Conservation (phyloP, 495 filamentous ascomycete species). For the Penicillium verhagenii region DNA sequence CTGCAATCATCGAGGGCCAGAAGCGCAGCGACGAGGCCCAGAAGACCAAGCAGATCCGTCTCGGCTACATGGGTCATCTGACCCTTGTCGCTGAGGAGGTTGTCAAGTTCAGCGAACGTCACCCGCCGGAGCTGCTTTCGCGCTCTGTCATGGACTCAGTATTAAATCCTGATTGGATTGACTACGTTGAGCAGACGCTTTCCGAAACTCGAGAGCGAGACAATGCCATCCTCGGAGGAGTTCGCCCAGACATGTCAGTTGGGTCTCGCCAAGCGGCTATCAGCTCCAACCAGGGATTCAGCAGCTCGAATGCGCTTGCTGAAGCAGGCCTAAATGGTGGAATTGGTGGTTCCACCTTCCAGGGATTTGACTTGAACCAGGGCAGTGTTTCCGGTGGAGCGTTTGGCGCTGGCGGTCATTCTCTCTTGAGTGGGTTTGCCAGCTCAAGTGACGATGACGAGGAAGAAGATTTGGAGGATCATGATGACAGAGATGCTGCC, state of each 20-base stretch:
- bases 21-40: slow-evolving; percentile 81
- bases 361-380: slow-evolving; percentile 75
- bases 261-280: slow-evolving; percentile 65
- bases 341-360: slow-evolving; percentile 56
- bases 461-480: slow-evolving; percentile 91
- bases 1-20: slow-evolving; percentile 89
- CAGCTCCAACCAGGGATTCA: slow-evolving; percentile 58
- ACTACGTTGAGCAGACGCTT: slow-evolving; percentile 92
- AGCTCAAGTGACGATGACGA: slow-evolving; percentile 96
- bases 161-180: slow-evolving; percentile 83
- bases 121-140: slow-evolving; percentile 83
- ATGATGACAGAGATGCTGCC: slow-evolving; percentile 58
- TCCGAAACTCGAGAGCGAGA: slow-evolving; percentile 94
- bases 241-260: slow-evolving; percentile 83
- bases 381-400: slow-evolving; percentile 62
- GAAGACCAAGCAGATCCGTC: slow-evolving; percentile 75
- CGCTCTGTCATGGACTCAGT: slow-evolving; percentile 84
- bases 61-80: slow-evolving; percentile 98
- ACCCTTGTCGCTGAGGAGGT: slow-evolving; percentile 98
- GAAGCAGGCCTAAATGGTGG: slow-evolving; percentile 68
- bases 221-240: slow-evolving; percentile 96
- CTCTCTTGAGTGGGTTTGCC: slow-evolving; percentile 89
- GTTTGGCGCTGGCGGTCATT: slow-evolving; percentile 64
- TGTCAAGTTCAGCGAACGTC: slow-evolving; percentile 95
- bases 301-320: slow-evolving; percentile 66